These are phyloP conservation scores for Gnetum montanum DNA, from an alignment of 75 land plant genomes.

Conservation along the genomic window DNA sequence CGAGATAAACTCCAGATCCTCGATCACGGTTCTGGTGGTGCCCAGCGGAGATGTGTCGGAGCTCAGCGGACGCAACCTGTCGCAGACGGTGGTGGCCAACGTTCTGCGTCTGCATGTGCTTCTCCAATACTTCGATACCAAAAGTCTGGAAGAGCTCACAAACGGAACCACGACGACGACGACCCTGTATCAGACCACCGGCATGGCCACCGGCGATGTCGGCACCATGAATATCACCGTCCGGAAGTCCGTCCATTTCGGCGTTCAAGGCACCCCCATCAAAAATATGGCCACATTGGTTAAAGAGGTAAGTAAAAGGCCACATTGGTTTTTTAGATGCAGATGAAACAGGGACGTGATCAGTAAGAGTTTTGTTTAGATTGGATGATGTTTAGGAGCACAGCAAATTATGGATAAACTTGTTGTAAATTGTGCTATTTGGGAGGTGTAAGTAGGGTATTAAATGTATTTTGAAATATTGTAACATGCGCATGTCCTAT, in stretches of 20 bases:
- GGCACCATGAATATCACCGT: slow-evolving; percentile 51
- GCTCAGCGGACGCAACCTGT: slow-evolving; percentile 11
- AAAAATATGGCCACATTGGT: slow-evolving; percentile 7
- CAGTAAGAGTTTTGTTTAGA: too few species aligned
- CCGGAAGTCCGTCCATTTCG: slow-evolving; percentile 9
- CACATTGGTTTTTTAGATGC: too few species aligned
- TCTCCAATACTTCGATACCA: slow-evolving; percentile 38
- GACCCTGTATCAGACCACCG: slow-evolving; percentile 53
- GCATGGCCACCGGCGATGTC: slow-evolving; percentile 16
- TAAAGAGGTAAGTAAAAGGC: too few species aligned
- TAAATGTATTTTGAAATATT: too few species aligned
- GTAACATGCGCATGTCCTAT: too few species aligned
- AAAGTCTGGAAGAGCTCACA: slow-evolving; percentile 23
- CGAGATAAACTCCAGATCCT: slow-evolving; percentile 27
- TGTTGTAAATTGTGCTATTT: too few species aligned
- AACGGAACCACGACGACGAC: slow-evolving; percentile 24
- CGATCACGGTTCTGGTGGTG: slow-evolving; percentile 31
- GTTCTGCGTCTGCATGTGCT: slow-evolving; percentile 31
- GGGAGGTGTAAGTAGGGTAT: too few species aligned
- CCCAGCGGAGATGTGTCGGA: slow-evolving; percentile 20
- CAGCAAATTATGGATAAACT: too few species aligned
- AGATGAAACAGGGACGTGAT: too few species aligned
- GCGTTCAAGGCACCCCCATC: slow-evolving; percentile 18
- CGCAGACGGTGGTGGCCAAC: slow-evolving; percentile 24
- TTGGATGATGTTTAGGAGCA: too few species aligned